Evolutionary conservation across 2,329 filamentous ascomycete genomes (phyloP).

Genomic region (Aspergillus cejpii): DNA sequence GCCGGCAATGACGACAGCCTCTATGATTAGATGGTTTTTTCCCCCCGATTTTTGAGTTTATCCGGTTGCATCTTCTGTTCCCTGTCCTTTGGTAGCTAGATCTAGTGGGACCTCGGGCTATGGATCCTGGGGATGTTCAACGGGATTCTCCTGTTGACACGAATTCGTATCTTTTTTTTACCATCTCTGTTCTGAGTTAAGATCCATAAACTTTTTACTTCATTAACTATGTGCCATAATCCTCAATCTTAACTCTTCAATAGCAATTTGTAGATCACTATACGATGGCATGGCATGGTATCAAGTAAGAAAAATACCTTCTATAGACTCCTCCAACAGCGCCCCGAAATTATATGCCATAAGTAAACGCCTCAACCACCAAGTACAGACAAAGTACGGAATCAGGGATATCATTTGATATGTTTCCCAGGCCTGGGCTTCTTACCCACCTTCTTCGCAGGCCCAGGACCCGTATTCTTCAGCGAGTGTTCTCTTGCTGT

Average conservation of each 20-base stretch:
- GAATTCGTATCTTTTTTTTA: neutral
- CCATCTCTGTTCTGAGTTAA: neutral
- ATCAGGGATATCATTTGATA: constrained; percentile 18
- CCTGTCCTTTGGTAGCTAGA: constrained; percentile 28
- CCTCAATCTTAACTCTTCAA: no score
- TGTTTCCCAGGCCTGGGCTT: constrained; percentile 20
- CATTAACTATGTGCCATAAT: neutral
- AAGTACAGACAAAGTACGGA: no score
- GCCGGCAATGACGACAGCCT: constrained; percentile 93
- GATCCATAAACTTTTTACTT: neutral
- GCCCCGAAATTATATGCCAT: neutral
- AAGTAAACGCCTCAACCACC: neutral
- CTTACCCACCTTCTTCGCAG: constrained; percentile 23
- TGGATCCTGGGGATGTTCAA: constrained; percentile 14
- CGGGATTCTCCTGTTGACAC: constrained; percentile 1
- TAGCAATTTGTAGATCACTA: neutral
- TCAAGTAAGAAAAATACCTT: neutral
- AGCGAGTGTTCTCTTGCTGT: constrained; percentile 3
- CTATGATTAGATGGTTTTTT: constrained; percentile 65
- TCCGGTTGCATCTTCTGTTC: constrained; percentile 42
- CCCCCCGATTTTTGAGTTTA: constrained; percentile 14
- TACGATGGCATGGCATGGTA: neutral
- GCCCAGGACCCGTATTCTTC: constrained; percentile 21
- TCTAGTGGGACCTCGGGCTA: constrained; percentile 19
- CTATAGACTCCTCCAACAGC: neutral